Percentiles rank a stretch among this genome's conserved stretches.
Conservation (phyloP, 331 rosid genomes). For the Malus hybrid region DNA sequence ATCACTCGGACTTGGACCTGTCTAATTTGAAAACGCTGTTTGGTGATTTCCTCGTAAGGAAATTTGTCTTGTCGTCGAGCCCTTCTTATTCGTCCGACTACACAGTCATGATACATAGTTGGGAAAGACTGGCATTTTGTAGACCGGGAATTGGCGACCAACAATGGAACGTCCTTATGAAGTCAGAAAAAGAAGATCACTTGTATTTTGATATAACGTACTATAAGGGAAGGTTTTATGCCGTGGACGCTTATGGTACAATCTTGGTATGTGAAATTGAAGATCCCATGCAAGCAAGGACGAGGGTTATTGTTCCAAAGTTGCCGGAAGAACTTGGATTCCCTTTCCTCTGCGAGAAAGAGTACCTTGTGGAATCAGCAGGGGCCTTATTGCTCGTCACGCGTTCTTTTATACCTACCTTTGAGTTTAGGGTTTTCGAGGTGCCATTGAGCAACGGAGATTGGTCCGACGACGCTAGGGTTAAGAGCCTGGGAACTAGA, state of each 20-base stretch:
- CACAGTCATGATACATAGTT: too few species aligned
- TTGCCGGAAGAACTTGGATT: too few species aligned
- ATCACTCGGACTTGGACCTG: not conserved
- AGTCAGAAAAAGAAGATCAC: too few species aligned
- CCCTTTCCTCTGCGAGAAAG: too few species aligned
- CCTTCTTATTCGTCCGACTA: too few species aligned
- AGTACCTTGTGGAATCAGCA: too few species aligned
- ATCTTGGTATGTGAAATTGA: not conserved
- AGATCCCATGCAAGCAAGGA: not conserved
- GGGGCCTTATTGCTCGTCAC: too few species aligned
- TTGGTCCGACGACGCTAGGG: not conserved
- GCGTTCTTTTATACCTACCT: not conserved
- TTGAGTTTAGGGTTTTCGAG: not conserved
- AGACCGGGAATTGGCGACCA: too few species aligned
- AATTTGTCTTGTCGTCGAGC: not conserved
- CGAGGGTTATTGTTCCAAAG: too few species aligned
- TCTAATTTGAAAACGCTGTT: not conserved
- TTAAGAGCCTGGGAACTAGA: not conserved
- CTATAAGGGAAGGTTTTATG: not conserved
- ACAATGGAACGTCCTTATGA: too few species aligned
- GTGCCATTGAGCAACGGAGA: not conserved
- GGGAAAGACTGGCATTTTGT: too few species aligned
- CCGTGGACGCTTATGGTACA: not conserved
- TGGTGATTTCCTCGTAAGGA: not conserved
- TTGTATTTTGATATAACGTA: not conserved